phyloP scores from a whole-genome alignment of 176 grass and related monocot species.

The Chrysopogon serrulatus region DNA sequence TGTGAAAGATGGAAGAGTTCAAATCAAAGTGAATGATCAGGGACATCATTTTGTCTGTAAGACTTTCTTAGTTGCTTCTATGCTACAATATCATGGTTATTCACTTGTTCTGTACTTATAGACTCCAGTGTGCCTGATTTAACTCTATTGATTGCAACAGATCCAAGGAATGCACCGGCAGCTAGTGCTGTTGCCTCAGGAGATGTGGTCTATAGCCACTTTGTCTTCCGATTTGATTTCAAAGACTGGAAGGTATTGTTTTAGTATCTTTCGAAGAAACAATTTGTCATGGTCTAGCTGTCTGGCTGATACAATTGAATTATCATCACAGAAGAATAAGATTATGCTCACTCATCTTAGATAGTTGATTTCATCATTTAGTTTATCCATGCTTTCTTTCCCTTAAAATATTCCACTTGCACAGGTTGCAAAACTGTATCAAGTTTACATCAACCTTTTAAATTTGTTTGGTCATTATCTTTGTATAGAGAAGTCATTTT shows the following conservation, averaged over 20 bases:
- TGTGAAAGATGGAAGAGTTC: conserved; percentile 84
- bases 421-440: neutral
- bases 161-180: conserved; percentile 79
- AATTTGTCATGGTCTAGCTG: neutral
- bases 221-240: conserved; percentile 87
- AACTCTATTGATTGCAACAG: conserved; percentile 18
- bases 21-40: conserved; percentile 52
- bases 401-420: neutral
- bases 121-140: neutral
- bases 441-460: neutral
- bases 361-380: neutral
- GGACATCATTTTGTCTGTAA: conserved; percentile 78
- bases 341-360: neutral
- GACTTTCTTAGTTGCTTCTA: conserved; percentile 4
- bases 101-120: neutral
- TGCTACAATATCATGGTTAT: neutral
- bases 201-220: conserved; percentile 56
- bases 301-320: neutral
- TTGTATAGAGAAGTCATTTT: neutral
- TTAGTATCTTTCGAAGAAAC: neutral
- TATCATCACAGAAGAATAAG: neutral
- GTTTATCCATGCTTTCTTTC: neutral
- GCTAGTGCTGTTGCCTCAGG: conserved; percentile 45
- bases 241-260: conserved; percentile 80
- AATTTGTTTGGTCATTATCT: neutral